phyloP scores from a whole-genome alignment of 257 asterid genomes.

The Nicotiana attenuata region DNA sequence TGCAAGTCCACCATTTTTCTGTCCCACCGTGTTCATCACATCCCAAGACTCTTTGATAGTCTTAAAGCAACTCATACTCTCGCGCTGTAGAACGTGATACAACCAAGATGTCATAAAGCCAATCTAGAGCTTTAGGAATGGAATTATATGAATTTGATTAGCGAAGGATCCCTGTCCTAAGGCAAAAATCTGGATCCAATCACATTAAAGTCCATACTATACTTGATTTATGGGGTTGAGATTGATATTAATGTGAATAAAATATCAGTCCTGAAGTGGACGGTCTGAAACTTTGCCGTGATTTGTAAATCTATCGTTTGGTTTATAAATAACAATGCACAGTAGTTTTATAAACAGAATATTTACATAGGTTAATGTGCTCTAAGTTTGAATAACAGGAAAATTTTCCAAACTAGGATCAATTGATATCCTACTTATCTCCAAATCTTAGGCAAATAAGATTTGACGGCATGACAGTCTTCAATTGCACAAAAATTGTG shows the following conservation, averaged over 20 bases:
- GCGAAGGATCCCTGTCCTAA: conserved; percentile 2
- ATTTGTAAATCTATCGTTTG: background rate
- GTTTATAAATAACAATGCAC: background rate
- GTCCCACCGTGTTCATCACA: conserved; percentile 50
- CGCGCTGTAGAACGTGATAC: conserved; percentile 42
- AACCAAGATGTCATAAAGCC: background rate
- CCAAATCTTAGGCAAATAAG: background rate
- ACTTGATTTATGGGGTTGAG: background rate
- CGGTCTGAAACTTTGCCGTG: background rate
- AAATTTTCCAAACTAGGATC: background rate
- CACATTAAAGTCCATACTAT: background rate
- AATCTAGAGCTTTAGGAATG: conserved; percentile 1
- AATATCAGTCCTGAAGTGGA: background rate
- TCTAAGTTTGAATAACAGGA: background rate
- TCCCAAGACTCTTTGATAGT: conserved; percentile 82
- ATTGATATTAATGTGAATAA: background rate
- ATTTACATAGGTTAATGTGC: background rate
- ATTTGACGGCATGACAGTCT: background rate
- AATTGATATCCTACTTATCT: background rate
- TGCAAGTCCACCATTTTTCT: conserved; percentile 53
- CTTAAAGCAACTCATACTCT: conserved; percentile 71
- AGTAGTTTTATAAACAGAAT: background rate
- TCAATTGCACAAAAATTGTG: background rate
- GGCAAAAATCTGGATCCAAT: background rate
- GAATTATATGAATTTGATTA: background rate